Evolutionary conservation across 2,329 filamentous ascomycete species (phyloP), one percentile per base, ranked within the genome.

Genomic region (Verticillium nubilum): DNA sequence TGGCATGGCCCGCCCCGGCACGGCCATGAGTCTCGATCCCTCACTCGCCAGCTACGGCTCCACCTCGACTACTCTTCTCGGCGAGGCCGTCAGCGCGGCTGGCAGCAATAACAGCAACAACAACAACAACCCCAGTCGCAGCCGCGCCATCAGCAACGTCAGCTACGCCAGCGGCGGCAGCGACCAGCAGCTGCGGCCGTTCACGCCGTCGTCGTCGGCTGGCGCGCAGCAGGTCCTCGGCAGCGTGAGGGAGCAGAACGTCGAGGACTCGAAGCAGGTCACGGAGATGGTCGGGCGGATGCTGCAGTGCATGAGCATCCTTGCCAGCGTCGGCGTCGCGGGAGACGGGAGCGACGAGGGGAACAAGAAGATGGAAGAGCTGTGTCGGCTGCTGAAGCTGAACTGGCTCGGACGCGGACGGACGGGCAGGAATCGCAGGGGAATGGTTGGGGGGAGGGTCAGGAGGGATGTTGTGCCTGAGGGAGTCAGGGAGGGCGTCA

Each of bases 211-310:
- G 56, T 70, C 68, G 60, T 63, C 72, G 25, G 42, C 9, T 9
- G 13, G n/a, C 15, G 5, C 25, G 52, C 52, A 53, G 25, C 52
- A 53, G 52, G 69, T 70, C 4, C 69, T 77, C 25, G 73, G 72
- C 58, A 78, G 76, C 62, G 70, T 81, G 55, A 79, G 80, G 59
- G 81, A 86, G 68, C 82, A 85, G 67, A 86, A 86, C 68, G 76
- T 85, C 15, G 84, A 88, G 70, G 85, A 89, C 68, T 88, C 86
- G 55, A 84, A 91, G 70, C 86, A 95, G 69, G 86, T 98, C 58
- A 97, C 95, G 0, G 93, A 98, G 66, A 97, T 94, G 66, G 93
- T 97, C 1, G 95, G 92, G 0, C 82, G 94, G 56, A 96, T 99
- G 91, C 79, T 99, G 63, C 95, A 99, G 77, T 99, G 95, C 73